Conservation (phyloP, 78 protist species). For the Monocercomonoides exilis region DNA sequence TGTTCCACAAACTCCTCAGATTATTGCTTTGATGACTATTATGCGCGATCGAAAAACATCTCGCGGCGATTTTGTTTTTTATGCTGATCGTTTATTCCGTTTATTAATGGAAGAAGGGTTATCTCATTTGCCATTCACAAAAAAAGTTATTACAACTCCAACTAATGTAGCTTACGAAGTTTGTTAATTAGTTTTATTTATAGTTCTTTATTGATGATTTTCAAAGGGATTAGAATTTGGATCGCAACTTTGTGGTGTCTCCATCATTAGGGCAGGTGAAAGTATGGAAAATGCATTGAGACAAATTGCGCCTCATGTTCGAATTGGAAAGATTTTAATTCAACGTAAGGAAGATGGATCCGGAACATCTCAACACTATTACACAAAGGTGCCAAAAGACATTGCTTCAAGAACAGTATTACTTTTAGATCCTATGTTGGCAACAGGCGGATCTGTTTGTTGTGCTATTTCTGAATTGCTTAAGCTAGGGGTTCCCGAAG, state of each 20-base stretch:
- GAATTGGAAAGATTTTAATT: conserved; percentile 18
- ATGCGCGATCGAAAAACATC: background rate
- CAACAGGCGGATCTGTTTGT: background rate
- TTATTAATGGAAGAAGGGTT: background rate
- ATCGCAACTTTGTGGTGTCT: background rate
- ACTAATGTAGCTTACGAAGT: background rate
- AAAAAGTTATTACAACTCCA: background rate
- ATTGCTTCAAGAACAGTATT: background rate
- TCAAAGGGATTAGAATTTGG: background rate
- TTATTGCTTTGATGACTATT: conserved; percentile 12
- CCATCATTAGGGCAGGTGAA: background rate
- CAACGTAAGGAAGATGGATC: background rate
- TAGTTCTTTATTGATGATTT: background rate
- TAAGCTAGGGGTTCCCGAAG: conserved; percentile 41
- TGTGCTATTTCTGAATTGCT: background rate
- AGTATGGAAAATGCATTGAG: background rate
- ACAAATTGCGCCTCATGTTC: background rate
- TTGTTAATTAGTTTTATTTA: background rate
- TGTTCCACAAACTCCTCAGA: background rate
- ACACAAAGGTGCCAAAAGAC: background rate
- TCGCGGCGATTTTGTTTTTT: conserved; percentile 13
- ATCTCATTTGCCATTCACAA: background rate
- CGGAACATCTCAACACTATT: background rate
- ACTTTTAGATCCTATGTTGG: conserved; percentile 8
- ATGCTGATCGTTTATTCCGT: background rate